These are phyloP conservation scores for Penicillium nucicola DNA, from an alignment of 495 filamentous ascomycete genomes.

Conservation along the genomic window DNA sequence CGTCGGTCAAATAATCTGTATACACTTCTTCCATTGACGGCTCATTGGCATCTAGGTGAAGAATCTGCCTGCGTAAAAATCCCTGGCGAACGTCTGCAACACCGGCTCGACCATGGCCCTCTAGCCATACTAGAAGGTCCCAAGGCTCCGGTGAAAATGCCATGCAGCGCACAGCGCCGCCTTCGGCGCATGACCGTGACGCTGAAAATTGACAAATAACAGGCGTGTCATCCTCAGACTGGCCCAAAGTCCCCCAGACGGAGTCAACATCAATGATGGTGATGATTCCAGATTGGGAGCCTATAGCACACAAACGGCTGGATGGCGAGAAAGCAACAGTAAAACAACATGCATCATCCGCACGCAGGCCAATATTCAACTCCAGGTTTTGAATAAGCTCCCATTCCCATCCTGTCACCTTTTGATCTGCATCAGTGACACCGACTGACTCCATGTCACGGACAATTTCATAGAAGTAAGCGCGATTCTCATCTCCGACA, in stretches of 20 bases:
- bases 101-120: constrained; percentile 80
- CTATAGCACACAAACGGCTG: constrained; percentile 64
- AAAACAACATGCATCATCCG: constrained; percentile 55
- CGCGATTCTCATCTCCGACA: constrained; percentile 78
- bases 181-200: constrained; percentile 54
- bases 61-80: constrained; percentile 71
- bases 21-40: constrained; percentile 49
- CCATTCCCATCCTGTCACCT: constrained; percentile 39
- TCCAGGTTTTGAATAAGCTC: constrained; percentile 32
- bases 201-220: constrained; percentile 51
- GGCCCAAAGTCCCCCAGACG: constrained; percentile 35
- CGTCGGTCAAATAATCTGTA: constrained; percentile 41
- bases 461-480: constrained; percentile 69
- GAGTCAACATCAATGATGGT: constrained; percentile 61
- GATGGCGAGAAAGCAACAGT: constrained; percentile 70
- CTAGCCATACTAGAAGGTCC: constrained; percentile 91
- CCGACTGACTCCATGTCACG: constrained; percentile 38
- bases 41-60: constrained; percentile 59
- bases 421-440: constrained; percentile 41
- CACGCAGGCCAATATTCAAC: constrained; percentile 33
- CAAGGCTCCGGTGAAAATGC: constrained; percentile 84
- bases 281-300: constrained; percentile 68
- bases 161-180: constrained; percentile 86
- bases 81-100: constrained; percentile 79
- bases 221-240: constrained; percentile 34